Evolutionary conservation across 106 monocot genomes (phyloP), one percentile per base, ranked within the genome.

Genomic region (Alisma plantagoaquatica): DNA sequence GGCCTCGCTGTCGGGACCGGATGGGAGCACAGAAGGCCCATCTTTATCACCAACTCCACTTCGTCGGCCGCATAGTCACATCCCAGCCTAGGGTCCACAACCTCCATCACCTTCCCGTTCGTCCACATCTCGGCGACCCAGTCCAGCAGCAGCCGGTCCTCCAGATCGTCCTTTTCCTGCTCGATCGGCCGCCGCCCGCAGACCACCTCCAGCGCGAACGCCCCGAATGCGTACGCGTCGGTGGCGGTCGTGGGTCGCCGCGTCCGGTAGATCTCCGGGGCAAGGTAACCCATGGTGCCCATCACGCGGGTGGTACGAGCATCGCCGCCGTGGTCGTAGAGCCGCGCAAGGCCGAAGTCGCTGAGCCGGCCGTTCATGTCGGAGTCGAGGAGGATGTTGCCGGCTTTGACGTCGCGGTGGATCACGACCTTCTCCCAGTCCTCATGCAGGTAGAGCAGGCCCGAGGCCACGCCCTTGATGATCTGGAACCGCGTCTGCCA

Each of bases 21-120:
- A 21, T 82, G 73, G 0, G 66, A 66, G 33, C 82, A 82, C 16
- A 69, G 23, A 61, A 82, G 35, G 10, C 82, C 77, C 1, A 82
- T 69, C 53, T 49, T 65, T 54, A 82, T 14, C 12, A 62, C 70
- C 31, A 66, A 14, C 47, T 77, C 72, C 27, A 73, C 28, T 56
- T 81, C 81, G 15, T 50, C 49, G 23, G 5, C n/a, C 17, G 5
- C 20, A 43, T 35, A 75, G n/a, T 64, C 57, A 1, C 55, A 56
- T 3, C 46, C 64, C 29, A 81, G 19, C 21, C 69, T 54, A 0
- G 55, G 29, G 24, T 81, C 81, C 16, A 1, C 46, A 6, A 31
- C 14, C 4, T 42, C 28, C 20, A 46, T 8, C 10, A 46, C 4
- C 15, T 20, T 42, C 27, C 60, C 60, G 2, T 11, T 27, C 18